Percentiles rank a stretch among this genome's conserved stretches.
Evolutionary conservation across 2,329 filamentous ascomycete genomes (phyloP).

Genomic region (Scedosporium boydii): DNA sequence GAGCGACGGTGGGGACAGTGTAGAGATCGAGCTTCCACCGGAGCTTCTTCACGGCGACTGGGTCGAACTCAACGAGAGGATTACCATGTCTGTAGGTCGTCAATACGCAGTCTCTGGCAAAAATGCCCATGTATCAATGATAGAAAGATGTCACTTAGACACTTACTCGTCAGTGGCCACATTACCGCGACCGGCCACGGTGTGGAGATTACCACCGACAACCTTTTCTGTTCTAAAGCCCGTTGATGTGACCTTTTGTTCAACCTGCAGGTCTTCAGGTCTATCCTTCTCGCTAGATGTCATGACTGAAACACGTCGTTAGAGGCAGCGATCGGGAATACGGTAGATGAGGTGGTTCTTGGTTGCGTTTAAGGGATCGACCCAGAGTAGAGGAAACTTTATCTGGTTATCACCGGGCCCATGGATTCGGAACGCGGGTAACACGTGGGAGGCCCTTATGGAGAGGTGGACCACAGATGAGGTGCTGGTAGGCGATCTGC

Average conservation of each 20-base stretch:
- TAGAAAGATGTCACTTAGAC: background rate
- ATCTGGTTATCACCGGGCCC: no score
- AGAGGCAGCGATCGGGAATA: no score
- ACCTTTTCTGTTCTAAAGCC: background rate
- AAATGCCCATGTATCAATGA: background rate
- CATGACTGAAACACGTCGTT: background rate
- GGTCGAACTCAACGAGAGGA: slow-evolving; percentile 44
- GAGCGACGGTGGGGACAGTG: slow-evolving; percentile 46
- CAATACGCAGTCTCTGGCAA: background rate
- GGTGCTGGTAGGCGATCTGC: no score
- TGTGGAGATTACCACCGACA: slow-evolving; percentile 7
- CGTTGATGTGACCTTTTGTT: background rate
- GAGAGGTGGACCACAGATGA: no score
- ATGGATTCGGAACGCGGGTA: no score
- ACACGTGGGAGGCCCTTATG: no score
- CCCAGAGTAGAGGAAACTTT: no score
- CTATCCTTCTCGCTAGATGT: background rate
- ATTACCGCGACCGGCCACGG: slow-evolving; percentile 31
- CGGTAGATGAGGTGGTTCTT: no score
- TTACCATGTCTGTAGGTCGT: slow-evolving; percentile 31
- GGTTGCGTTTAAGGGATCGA: no score
- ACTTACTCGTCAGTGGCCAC: slow-evolving; percentile 35
- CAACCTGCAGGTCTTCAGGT: background rate
- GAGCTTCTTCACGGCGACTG: slow-evolving; percentile 41
- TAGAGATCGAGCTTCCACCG: slow-evolving; percentile 48